Evolutionary conservation across 331 rosid genomes (phyloP), one percentile per base, ranked within the genome.

Genomic region (Acacia pycnantha): DNA sequence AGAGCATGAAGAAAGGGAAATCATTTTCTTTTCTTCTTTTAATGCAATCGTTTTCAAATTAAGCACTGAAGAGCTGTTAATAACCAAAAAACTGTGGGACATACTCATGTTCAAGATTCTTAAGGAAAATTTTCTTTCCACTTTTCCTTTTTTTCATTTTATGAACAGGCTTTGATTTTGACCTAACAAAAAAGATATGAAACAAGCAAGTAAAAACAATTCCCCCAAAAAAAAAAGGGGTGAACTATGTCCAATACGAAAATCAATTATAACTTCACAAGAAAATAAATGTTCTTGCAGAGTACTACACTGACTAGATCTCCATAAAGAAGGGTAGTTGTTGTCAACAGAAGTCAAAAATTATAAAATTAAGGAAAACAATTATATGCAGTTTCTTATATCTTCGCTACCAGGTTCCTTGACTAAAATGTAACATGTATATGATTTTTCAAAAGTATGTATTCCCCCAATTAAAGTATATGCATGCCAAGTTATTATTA

Each of bases 281-380:
- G 37, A 71, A 24, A 21, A 44, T 71, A 13, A 50, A 76, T 24
- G 53, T 21, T 46, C 41, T 84, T n/a, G 65, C 26, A 73, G 58
- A 56, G 70, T 68, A 73, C 21, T 47, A 75, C 54, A 67, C 44
- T 71, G 4, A 61, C 81, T 37, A 62, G 51, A 62, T 18, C 37
- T 66, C 51, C 46, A 29, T 41, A 61, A 68, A 66, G 79, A 82
- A 82, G 53, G 59, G 59, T 77, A 76, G 9, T 26, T 33, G 46
- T 59, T 46, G 40, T 40, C 40, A 19, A 54, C 26, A 47, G 33
- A 59, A 50, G 35, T 29, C 33, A 22, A 14, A 41, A 67, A 22
- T 53, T 48, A 61, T 9, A 51, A 62, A 54, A 50, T 18, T 22
- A 22, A 3, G 35, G 18, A 59, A 59, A 59, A 59, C 31, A 59